Evolutionary conservation across 2,329 filamentous ascomycete species (phyloP), one percentile per base, ranked within the genome.

Genomic region (Aspergillus hiratsukae): DNA sequence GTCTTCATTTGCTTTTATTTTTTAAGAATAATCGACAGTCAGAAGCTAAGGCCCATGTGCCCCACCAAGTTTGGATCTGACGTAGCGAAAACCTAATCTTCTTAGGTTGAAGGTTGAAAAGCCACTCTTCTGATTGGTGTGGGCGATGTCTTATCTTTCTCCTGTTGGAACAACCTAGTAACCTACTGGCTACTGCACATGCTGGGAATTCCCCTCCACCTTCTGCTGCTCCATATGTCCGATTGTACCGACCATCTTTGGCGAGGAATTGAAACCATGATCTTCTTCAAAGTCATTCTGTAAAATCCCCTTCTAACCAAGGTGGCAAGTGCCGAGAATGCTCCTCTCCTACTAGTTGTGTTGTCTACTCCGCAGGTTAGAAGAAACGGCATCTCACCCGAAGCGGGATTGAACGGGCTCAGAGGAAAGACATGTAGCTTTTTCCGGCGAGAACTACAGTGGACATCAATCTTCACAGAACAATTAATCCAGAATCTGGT

Each of bases 51-150:
- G 54, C 54, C 52, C 31, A 49, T 56, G 53, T 31, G 58, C 61
- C 59, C 59, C 65, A 64, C 63, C 51, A 11, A 45, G 55, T 63
- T 46, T 67, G 62, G 65, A 67, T 69, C 68, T 72, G 69, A 73
- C 70, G 69, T 73, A 70, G 69, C 57, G 58, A 52, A 68, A 70
- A 67, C 60, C 66, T 72, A 71, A 72, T 71, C 68, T 66, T 25
- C 61, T 61, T 64, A 62, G 62, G 58, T 55, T 55, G 53, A 64
- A 61, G 56, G 60, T 72, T 67, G 66, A 58, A 69, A 72, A 67
- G 37, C 58, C 60, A 27, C 4, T 7, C 0, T 37, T n/a, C 56
- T 73, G 61, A 73, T 73, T 73, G 70, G 70, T 48, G 14, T 48
- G 14, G 14, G 8, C 25, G 29, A 2, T 50, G 43, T 62, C 69